A percentile compares a stretch with the other conserved stretches of the same genome.
Conservation (phyloP, 768 basidiomycete genomes). For the Collybia mongolica region DNA sequence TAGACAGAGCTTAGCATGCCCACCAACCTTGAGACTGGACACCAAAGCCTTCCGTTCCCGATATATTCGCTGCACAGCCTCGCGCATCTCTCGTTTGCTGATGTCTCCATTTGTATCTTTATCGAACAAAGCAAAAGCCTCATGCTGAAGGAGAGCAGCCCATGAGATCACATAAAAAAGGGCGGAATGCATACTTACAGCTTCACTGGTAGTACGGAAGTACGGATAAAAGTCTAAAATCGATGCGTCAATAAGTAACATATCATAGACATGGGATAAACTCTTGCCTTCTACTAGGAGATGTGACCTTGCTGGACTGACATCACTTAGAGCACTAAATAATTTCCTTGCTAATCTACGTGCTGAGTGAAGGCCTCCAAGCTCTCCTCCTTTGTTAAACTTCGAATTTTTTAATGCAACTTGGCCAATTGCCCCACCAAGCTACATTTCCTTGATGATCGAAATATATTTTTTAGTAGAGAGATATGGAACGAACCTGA, state of each 20-base stretch:
- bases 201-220: slow-evolving; percentile 69
- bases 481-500: slow-evolving; percentile 37
- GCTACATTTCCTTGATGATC: slow-evolving; percentile 17
- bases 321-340: slow-evolving; percentile 59
- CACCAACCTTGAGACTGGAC: slow-evolving; percentile 62
- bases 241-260: background rate
- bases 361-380: slow-evolving; percentile 62
- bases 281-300: slow-evolving; percentile 63
- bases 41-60: slow-evolving; percentile 71
- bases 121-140: slow-evolving; percentile 71
- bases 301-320: slow-evolving; percentile 57
- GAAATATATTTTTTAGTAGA: background rate
- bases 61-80: slow-evolving; percentile 80
- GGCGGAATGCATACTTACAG: slow-evolving; percentile 39
- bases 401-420: slow-evolving; percentile 67
- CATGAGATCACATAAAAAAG: slow-evolving; percentile 4
- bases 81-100: slow-evolving; percentile 75
- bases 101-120: slow-evolving; percentile 86
- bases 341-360: slow-evolving; percentile 66
- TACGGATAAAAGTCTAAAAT: slow-evolving; percentile 75
- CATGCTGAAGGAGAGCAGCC: slow-evolving; percentile 39
- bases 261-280: background rate
- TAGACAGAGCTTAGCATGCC: background rate
- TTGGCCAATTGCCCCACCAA: slow-evolving; percentile 67
- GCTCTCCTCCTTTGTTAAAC: slow-evolving; percentile 52